Evolutionary conservation across 257 asterid species (phyloP).

Genomic region (Fraxinus pennsylvanica): DNA sequence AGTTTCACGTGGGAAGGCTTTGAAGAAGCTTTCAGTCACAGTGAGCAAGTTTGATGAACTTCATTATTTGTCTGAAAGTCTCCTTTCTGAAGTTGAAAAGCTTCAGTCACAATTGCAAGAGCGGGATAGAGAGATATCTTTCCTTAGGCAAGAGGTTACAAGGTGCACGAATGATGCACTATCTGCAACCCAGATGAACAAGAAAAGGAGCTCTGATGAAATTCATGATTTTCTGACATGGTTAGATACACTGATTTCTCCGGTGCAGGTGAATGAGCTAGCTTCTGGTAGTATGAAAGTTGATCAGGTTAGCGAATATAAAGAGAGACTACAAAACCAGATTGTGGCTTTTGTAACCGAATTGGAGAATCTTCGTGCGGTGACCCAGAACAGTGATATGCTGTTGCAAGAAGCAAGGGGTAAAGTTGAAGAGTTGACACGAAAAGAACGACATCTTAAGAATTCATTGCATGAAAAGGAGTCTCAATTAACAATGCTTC

Average conservation of each 20-base stretch:
- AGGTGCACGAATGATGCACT: slow-evolving; percentile 89
- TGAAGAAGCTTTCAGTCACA: slow-evolving; percentile 90
- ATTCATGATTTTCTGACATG: slow-evolving; percentile 62
- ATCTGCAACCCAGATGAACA: slow-evolving; percentile 66
- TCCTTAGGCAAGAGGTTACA: slow-evolving; percentile 96
- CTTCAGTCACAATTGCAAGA: slow-evolving; percentile 92
- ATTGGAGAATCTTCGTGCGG: slow-evolving; percentile 72
- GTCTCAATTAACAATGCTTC: slow-evolving; percentile 60
- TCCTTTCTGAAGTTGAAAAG: slow-evolving; percentile 91
- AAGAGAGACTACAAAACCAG: slow-evolving; percentile 66
- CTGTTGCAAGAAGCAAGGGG: slow-evolving; percentile 72
- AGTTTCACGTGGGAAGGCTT: slow-evolving; percentile 79
- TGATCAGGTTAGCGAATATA: slow-evolving; percentile 44
- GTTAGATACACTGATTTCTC: slow-evolving; percentile 65
- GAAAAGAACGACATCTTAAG: slow-evolving; percentile 62
- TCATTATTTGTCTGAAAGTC: slow-evolving; percentile 74
- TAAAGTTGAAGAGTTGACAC: slow-evolving; percentile 66
- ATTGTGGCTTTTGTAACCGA: slow-evolving; percentile 66
- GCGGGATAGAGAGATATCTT: slow-evolving; percentile 88
- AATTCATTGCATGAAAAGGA: slow-evolving; percentile 71
- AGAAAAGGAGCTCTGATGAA: slow-evolving; percentile 66
- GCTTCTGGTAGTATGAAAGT: slow-evolving; percentile 40
- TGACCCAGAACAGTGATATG: slow-evolving; percentile 50
- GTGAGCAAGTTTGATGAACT: slow-evolving; percentile 96
- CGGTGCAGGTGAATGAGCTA: slow-evolving; percentile 44